Evolutionary conservation across 345 rosid species (phyloP), one percentile per base, ranked within the genome.

Genomic region (Gossypium anomalum): DNA sequence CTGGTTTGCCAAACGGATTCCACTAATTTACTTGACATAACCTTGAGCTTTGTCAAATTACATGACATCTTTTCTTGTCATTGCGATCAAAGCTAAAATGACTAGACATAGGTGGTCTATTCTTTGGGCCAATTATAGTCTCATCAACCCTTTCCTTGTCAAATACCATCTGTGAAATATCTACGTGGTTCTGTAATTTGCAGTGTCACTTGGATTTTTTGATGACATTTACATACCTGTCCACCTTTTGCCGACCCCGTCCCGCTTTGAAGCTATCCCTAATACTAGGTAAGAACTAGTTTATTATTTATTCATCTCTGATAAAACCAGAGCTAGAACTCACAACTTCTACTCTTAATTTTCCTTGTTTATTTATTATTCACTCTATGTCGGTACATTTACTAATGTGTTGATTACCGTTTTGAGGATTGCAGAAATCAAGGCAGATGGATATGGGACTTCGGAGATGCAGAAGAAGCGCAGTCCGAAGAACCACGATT

Each of bases 181-280:
- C 38, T 51, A 17, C 16, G n/a, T 22, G 59, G 22, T 55, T 60
- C 55, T 57, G 17, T 68, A 43, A 57, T 70, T 77, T 79, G 78
- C 93, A 94, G 98, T 91, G 80, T 88, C 98, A 11, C 89, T 94
- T 79, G 93, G 97, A 79, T 94, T 94, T 81, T 94, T 91, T 83
- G 92, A 94, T 48, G 98, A 94, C 76, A 87, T 94, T 59, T 81
- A 81, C 78, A 64, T 94, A 58, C 93, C 93, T 53, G 67, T 27
- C 45, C 88, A 88, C 81, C 88, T 77, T 78, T 67, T 94, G 77
- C 97, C 88, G 16, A 57, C 11, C 25, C 91, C 90, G 60, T 79
- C 84, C 48, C 83, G 29, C 45, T 87, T 67, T 63, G 84, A 80
- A 80, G 83, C 85, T 55, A 87, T 90, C 76, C 88, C 88, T 48